phyloP scores from a whole-genome alignment of 2,329 filamentous ascomycete species.

The Aspergillus sp. region DNA sequence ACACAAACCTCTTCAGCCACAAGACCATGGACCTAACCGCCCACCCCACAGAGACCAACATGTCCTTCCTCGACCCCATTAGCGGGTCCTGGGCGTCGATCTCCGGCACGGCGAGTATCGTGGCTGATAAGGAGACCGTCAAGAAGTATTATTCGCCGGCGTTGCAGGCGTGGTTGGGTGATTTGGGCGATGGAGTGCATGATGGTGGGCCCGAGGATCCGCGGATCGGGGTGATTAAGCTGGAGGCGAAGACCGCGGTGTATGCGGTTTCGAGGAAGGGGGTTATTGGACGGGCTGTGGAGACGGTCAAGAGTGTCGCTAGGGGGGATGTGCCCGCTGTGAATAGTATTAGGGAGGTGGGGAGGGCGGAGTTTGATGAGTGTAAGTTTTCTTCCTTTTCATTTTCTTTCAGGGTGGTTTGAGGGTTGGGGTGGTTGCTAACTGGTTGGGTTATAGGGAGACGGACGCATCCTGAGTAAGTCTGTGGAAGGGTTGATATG shows the following conservation, averaged over 20 bases:
- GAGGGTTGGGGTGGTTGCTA: slow-evolving; percentile 2
- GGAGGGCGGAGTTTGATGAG: slow-evolving; percentile 63
- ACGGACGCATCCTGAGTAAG: slow-evolving; percentile 23
- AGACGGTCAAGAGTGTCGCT: slow-evolving; percentile 73
- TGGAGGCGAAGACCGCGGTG: slow-evolving; percentile 70
- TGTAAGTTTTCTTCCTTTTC: slow-evolving; percentile 45
- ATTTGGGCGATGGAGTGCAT: slow-evolving; percentile 79
- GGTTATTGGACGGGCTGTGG: slow-evolving; percentile 63
- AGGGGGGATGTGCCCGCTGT: slow-evolving; percentile 71
- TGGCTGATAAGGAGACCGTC: slow-evolving; percentile 68
- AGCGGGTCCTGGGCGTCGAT: slow-evolving; percentile 85
- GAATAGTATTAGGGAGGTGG: slow-evolving; percentile 76
- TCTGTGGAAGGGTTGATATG: background rate
- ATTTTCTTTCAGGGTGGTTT: too few relatives aligned
- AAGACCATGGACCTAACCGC: slow-evolving; percentile 78
- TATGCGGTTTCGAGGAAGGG: slow-evolving; percentile 68
- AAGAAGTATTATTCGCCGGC: slow-evolving; percentile 72
- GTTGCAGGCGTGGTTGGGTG: slow-evolving; percentile 83
- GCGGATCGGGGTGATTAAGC: slow-evolving; percentile 76
- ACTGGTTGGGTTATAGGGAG: slow-evolving; percentile 29
- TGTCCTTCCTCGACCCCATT: slow-evolving; percentile 71
- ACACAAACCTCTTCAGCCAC: slow-evolving; percentile 86
- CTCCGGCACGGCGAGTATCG: slow-evolving; percentile 69
- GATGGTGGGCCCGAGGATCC: slow-evolving; percentile 81
- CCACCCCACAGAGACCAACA: slow-evolving; percentile 72